These are phyloP conservation scores for Myriangium duriaei DNA, from an alignment of 2,329 filamentous ascomycete species.

Conservation along the genomic window DNA sequence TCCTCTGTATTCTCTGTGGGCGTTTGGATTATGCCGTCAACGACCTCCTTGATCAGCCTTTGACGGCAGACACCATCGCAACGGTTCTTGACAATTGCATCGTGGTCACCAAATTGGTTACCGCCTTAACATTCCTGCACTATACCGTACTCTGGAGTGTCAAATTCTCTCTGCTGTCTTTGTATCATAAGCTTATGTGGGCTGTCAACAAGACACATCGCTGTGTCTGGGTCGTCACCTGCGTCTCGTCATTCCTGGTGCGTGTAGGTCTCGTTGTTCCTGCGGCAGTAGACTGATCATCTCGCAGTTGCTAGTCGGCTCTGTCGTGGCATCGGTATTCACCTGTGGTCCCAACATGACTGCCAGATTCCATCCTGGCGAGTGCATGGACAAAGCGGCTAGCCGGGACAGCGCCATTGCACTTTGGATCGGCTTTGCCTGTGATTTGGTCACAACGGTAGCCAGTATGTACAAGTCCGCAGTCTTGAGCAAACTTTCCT, in stretches of 20 bases:
- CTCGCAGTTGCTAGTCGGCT: slow-evolving; percentile 1
- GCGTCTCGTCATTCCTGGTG: background rate
- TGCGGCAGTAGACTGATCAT: background rate
- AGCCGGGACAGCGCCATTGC: background rate
- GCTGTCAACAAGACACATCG: background rate
- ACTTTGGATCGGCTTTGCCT: slow-evolving; percentile 3
- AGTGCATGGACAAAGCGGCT: background rate
- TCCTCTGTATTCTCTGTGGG: background rate
- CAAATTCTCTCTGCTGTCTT: slow-evolving; percentile 7
- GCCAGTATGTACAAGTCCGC: background rate
- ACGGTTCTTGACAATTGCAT: background rate
- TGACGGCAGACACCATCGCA: background rate
- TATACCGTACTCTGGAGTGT: slow-evolving; percentile 6
- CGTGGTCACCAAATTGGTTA: background rate
- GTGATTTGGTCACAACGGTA: slow-evolving; percentile 4
- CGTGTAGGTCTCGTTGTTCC: background rate
- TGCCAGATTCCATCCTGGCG: background rate
- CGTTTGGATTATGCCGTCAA: background rate
- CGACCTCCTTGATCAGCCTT: background rate
- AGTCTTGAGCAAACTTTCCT: background rate
- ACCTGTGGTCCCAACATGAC: slow-evolving; percentile 1
- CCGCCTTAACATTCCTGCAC: background rate
- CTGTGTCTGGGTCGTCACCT: slow-evolving; percentile 1
- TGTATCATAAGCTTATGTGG: slow-evolving; percentile 7
- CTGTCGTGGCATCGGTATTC: slow-evolving; percentile 1